Evolutionary conservation across 352 stramenopile genomes (phyloP), one percentile per base, ranked within the genome.

Genomic region (Pythium periplocum): DNA sequence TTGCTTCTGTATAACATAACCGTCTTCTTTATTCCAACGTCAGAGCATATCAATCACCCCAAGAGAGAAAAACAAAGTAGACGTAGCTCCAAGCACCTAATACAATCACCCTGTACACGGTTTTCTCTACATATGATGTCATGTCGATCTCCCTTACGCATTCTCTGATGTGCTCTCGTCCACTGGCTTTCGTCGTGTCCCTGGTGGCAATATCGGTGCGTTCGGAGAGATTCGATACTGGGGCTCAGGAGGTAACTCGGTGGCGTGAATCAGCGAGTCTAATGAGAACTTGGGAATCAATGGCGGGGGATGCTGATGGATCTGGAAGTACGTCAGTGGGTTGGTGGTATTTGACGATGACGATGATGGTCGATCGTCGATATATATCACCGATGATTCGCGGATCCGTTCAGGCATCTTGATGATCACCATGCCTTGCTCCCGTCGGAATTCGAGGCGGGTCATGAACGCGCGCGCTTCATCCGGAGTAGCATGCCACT

Each of bases 401-500:
- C 59, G 59, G 8, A 67, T 62, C 36, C 51, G 83, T 33, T 82
- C 71, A 2, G 78, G 78, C 44, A 89, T 59, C 42, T 83, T 82
- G 49, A 89, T 89, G 52, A 87, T 83, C 30, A 89, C 69, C 6
- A 61, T 78, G 30, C 69, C 72, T 54, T 86, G 67, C 48, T 89
- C 72, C 1, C 75, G 73, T 5, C 75, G 68, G 51, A 86, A 89
- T 38, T 80, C 69, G 8, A 89, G 71, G 11, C 81, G 66, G 4
- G 55, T 41, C n/a, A 82, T 63, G 40, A 87, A 87, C 11, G 62
- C 53, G 6, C 62, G 61, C 0, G 70, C 67, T 33, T 85, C 69
- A 2, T 61, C 64, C 36, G 75, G 72, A 35, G 57, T 54, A 5
- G 69, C 73, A 2, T 42, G 67, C 53, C 64, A 74, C 36, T 70